A percentile compares a stretch with the other conserved stretches of the same genome.
phyloP scores from a whole-genome alignment of 75 land plant species.

The Cupressus sempervirens region DNA sequence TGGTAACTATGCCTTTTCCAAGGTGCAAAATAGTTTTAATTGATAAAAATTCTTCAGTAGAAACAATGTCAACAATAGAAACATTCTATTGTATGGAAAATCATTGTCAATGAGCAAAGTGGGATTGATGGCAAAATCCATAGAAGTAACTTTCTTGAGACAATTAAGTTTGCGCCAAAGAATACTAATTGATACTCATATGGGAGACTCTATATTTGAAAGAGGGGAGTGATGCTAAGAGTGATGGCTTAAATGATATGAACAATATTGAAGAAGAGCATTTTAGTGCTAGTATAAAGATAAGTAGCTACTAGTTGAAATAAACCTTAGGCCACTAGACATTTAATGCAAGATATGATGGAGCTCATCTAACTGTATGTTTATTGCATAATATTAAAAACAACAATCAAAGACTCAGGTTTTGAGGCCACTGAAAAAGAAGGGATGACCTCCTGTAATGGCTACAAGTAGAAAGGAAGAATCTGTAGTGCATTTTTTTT shows the following conservation, averaged over 20 bases:
- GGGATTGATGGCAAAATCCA: constrained; percentile 56
- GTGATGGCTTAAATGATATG: constrained; percentile 43
- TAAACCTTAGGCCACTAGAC: too few relatives aligned
- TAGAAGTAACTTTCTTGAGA: constrained; percentile 88
- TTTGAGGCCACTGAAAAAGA: too few relatives aligned
- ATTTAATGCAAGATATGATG: too few relatives aligned
- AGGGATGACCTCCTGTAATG: too few relatives aligned
- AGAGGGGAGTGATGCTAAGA: constrained; percentile 73
- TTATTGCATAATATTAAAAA: too few relatives aligned
- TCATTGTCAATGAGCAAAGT: constrained; percentile 64
- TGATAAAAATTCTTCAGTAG: constrained; percentile 87
- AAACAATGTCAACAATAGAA: constrained; percentile 75
- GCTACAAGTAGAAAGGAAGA: too few relatives aligned
- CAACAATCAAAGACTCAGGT: too few relatives aligned
- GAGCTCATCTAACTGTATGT: too few relatives aligned
- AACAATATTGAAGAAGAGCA: constrained; percentile 73
- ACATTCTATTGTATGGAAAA: constrained; percentile 92
- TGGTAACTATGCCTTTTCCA: constrained; percentile 86
- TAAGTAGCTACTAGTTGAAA: too few relatives aligned
- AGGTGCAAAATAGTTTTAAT: constrained; percentile 62
- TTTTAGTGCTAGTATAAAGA: too few relatives aligned
- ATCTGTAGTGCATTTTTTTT: too few relatives aligned
- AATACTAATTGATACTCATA: constrained; percentile 19
- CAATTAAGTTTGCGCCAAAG: constrained; percentile 74
- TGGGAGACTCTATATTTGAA: constrained; percentile 19